These are phyloP conservation scores for Penicillium cinerascens DNA, from an alignment of 495 filamentous ascomycete species.

Conservation along the genomic window DNA sequence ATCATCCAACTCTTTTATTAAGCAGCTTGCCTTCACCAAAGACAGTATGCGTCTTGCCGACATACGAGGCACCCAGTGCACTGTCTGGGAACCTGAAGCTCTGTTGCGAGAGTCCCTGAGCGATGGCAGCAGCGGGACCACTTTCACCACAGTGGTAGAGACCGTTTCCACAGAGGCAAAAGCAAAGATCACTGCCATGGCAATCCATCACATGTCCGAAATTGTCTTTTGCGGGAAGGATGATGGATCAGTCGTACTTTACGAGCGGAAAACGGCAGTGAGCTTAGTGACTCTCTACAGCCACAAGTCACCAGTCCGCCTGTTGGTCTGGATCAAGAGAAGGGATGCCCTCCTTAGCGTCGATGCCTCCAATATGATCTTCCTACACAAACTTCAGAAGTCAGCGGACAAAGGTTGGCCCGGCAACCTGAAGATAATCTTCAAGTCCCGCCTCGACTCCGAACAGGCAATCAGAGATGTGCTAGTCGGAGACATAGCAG, in stretches of 20 bases:
- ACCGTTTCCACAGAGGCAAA: background rate
- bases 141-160: background rate
- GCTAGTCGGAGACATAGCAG: background rate
- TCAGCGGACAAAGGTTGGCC: background rate
- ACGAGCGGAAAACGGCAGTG: background rate
- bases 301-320: background rate
- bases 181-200: background rate
- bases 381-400: background rate
- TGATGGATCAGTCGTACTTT: background rate
- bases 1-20: slow-evolving; percentile 17
- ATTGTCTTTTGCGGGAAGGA: background rate
- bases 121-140: background rate
- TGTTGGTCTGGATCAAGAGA: background rate
- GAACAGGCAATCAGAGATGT: background rate
- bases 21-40: slow-evolving; percentile 22
- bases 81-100: slow-evolving; percentile 27
- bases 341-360: background rate
- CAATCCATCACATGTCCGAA: background rate
- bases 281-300: background rate
- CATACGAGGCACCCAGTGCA: slow-evolving; percentile 30
- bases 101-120: background rate
- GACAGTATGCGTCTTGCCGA: slow-evolving; percentile 28
- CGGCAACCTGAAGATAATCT: background rate
- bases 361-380: background rate
- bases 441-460: background rate